Evolutionary conservation across 192 early-diverging fungal genomes (phyloP), one percentile per base, ranked within the genome.

Genomic region (Phycomyces blakesleeanus): DNA sequence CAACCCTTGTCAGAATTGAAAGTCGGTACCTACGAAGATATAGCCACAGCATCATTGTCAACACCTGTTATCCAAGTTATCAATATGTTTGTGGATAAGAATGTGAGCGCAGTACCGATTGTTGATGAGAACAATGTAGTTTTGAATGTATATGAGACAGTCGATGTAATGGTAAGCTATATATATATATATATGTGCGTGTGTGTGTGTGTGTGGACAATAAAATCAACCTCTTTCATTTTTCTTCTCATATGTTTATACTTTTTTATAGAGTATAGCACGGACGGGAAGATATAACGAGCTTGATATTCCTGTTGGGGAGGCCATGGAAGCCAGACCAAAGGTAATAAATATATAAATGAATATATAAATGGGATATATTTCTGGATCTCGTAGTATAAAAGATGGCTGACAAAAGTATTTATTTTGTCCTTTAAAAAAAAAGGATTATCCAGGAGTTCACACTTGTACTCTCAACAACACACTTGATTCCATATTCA

Each of bases 81-180:
- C 37, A 88, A 93, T 70, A 87, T 91, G 78, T 97, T 98, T 88
- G 91, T 95, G 22, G 87, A 91, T 51, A 80, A 87, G 50, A 85
- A 87, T 71, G 93, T 98, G 44, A 95, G 93, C 1, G 89, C 94
- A 2, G 89, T 98, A 5, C 96, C 96, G 0, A 96, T 98, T 63
- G 81, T 97, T 14, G 94, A 96, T 76, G 87, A 93, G 40, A 69
- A 88, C 42, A 84, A 86, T 83, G 70, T 60, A 3, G 93, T 98
- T 29, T 64, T 97, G 40, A 94, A 98, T 72, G 95, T 97, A 34
- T 98, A 93, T 81, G 96, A 95, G 69, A 93, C 94, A 52, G 93
- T 91, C 16, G 96, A 98, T 83, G 92, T 97, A 15, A 89, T 98
- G 83, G 88, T 97, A 78, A 58, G 77, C 25, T 8, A 41, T 0